phyloP scores from a whole-genome alignment of 2,329 filamentous ascomycete species.

The Aaosphaeria arxii region DNA sequence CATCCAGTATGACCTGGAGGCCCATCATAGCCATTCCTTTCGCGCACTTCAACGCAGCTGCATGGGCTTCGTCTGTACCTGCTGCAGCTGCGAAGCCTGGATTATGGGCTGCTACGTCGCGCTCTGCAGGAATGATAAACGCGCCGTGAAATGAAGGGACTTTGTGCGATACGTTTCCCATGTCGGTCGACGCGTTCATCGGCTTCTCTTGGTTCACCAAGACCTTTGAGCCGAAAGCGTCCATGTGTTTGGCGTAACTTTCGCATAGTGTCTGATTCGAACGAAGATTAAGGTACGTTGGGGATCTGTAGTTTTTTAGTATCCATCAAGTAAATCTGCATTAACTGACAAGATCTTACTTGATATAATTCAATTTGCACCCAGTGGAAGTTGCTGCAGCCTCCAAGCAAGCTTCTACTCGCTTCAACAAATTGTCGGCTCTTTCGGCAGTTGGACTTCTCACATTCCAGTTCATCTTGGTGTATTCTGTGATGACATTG shows the following conservation, averaged over 20 bases:
- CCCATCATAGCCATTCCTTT: slow-evolving; percentile 44
- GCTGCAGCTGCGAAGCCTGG: slow-evolving; percentile 47
- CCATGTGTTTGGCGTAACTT: slow-evolving; percentile 46
- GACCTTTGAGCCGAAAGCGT: slow-evolving; percentile 35
- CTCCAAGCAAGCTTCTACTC: slow-evolving; percentile 43
- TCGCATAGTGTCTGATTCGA: slow-evolving; percentile 46
- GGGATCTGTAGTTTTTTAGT: slow-evolving; percentile 15
- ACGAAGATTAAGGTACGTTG: slow-evolving; percentile 46
- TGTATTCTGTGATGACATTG: slow-evolving; percentile 42
- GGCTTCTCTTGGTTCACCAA: slow-evolving; percentile 38
- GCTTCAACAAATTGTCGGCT: slow-evolving; percentile 25
- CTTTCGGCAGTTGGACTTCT: slow-evolving; percentile 28
- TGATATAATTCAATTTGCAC: slow-evolving; percentile 31
- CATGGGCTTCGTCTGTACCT: slow-evolving; percentile 37
- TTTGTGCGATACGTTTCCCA: slow-evolving; percentile 52
- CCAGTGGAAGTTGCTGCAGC: slow-evolving; percentile 47
- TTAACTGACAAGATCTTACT: slow-evolving; percentile 18
- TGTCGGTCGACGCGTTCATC: slow-evolving; percentile 47
- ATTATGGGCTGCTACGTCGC: slow-evolving; percentile 39
- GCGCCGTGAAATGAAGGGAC: slow-evolving; percentile 50
- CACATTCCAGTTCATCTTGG: slow-evolving; percentile 36
- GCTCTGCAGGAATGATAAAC: slow-evolving; percentile 43
- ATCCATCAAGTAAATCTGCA: neutral
- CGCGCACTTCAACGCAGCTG: slow-evolving; percentile 42
- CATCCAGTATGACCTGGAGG: slow-evolving; percentile 12